phyloP scores from a whole-genome alignment of 1,284 basidiomycete genomes.

The Quambalaria eucalypti region DNA sequence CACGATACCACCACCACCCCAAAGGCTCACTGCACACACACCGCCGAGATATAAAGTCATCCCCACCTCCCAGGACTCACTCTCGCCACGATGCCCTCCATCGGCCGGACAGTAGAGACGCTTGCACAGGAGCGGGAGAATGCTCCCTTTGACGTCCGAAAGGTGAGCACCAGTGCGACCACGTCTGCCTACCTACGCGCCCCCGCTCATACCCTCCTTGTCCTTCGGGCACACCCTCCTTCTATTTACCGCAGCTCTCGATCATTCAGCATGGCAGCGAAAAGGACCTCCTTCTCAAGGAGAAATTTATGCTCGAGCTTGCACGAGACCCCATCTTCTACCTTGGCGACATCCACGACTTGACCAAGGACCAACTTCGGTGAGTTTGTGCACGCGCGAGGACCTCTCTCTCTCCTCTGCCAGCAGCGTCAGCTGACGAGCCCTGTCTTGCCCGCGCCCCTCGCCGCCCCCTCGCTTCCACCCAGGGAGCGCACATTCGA shows the following conservation, averaged over 20 bases:
- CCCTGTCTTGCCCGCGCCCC: no score
- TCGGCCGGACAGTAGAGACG: conserved; percentile 41
- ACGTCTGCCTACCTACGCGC: no score
- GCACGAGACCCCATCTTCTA: conserved; percentile 53
- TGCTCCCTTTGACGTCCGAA: conserved; percentile 52
- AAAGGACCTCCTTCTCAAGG: conserved; percentile 41
- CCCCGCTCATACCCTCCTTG: no score
- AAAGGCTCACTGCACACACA: background rate
- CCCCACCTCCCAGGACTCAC: background rate
- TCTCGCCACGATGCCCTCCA: background rate
- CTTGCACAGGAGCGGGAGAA: conserved; percentile 50
- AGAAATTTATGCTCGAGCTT: conserved; percentile 51
- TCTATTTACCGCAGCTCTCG: conserved; percentile 29
- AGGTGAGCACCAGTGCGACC: conserved; percentile 24
- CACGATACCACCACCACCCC: no score
- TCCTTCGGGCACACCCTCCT: no score
- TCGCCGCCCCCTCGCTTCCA: background rate
- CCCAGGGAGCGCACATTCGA: conserved; percentile 38
- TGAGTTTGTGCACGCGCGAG: conserved; percentile 45
- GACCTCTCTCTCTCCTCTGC: no score
- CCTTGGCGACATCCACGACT: conserved; percentile 54
- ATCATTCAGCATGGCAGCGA: conserved; percentile 48
- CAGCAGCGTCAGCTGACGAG: no score
- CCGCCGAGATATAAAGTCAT: background rate
- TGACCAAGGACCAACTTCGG: conserved; percentile 54